Evolutionary conservation across 2,329 filamentous ascomycete genomes (phyloP).

Genomic region (Penicillium vulpinum): DNA sequence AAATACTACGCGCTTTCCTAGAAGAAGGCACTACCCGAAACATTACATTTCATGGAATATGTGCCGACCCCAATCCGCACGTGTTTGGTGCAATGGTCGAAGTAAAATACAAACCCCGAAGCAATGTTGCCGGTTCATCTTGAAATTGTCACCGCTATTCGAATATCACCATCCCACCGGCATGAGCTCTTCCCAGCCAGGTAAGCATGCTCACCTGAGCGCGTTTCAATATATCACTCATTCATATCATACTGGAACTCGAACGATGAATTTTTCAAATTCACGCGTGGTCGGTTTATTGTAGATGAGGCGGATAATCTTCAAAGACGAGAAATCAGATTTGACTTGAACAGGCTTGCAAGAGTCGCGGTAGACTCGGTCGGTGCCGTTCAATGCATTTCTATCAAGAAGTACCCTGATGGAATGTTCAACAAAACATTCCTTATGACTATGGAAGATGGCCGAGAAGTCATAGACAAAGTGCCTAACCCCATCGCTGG

Average conservation of each 20-base stretch:
- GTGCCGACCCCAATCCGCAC: constrained; percentile 12
- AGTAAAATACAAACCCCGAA: constrained; percentile 10
- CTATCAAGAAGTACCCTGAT: constrained; percentile 29
- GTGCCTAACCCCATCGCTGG: constrained; percentile 37
- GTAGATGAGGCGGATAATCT: constrained; percentile 28
- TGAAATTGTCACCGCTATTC: constrained; percentile 5
- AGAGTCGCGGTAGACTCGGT: constrained; percentile 22
- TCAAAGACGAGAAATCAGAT: constrained; percentile 22
- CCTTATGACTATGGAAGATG: constrained; percentile 35
- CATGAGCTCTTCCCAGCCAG: constrained; percentile 8
- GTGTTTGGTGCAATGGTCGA: constrained; percentile 11
- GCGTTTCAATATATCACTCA: constrained; percentile 16
- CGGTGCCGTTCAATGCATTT: constrained; percentile 18
- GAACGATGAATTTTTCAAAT: constrained; percentile 31
- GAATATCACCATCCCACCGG: constrained; percentile 5
- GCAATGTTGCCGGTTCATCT: constrained; percentile 17
- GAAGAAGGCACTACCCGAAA: neutral
- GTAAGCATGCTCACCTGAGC: constrained; percentile 16
- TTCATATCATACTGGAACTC: constrained; percentile 27
- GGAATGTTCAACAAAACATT: constrained; percentile 34
- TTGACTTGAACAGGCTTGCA: constrained; percentile 26
- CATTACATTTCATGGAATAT: neutral
- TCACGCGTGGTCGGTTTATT: constrained; percentile 32
- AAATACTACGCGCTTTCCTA: neutral
- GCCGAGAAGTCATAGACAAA: constrained; percentile 33